A percentile compares a stretch with the other conserved stretches of the same genome.
These are phyloP conservation scores for Moesziomyces sp. DNA, from an alignment of 1,284 basidiomycete genomes.

Conservation along the genomic window DNA sequence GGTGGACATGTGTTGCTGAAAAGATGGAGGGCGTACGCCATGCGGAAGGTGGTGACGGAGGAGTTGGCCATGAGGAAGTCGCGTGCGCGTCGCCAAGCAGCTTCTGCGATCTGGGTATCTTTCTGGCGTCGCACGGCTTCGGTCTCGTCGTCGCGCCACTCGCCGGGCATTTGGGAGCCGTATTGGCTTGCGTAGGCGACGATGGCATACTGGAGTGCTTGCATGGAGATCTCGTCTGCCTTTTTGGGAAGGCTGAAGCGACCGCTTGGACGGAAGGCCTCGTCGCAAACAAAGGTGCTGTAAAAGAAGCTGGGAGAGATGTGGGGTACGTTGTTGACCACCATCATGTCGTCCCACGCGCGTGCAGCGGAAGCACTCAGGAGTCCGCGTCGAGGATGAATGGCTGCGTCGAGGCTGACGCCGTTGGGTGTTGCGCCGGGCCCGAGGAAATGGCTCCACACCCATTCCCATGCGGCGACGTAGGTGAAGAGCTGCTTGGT, in stretches of 20 bases:
- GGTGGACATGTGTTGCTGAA: conserved; percentile 46
- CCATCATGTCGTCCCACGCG: conserved; percentile 40
- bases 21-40: conserved; percentile 43
- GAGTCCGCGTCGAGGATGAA: conserved; percentile 33
- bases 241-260: conserved; percentile 28
- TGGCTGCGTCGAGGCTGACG: conserved; percentile 26
- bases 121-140: conserved; percentile 23
- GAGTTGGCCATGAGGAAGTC: conserved; percentile 40
- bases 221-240: conserved; percentile 43
- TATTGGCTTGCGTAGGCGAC: conserved; percentile 45
- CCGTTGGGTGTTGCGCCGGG: conserved; percentile 24
- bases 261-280: conserved; percentile 23
- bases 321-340: conserved; percentile 27
- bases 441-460: conserved; percentile 41
- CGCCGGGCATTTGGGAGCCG: conserved; percentile 34
- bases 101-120: conserved; percentile 41
- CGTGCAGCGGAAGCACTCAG: conserved; percentile 14
- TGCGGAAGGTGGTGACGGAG: conserved; percentile 39
- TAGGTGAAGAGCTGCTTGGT: conserved; percentile 43
- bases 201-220: conserved; percentile 41
- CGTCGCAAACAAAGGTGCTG: conserved; percentile 40
- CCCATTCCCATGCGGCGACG: conserved; percentile 40
- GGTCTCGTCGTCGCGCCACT: conserved; percentile 24
- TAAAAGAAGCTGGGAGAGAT: conserved; percentile 46
- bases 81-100: conserved; percentile 38